Conservation (phyloP, 371 early-diverging fungal genomes). For the Apophysomyces variabilis region DNA sequence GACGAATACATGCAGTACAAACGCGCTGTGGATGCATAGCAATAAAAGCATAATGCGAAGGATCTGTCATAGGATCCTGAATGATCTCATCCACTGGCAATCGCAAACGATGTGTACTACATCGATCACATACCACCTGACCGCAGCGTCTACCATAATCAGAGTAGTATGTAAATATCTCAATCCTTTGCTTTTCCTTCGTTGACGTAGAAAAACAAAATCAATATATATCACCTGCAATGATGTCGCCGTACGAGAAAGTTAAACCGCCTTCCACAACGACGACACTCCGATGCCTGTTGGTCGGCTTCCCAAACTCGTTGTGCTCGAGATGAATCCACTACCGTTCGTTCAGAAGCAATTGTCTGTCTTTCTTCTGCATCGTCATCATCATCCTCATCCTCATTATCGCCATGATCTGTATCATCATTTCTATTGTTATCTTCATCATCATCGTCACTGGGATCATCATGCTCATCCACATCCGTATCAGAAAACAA, state of each 20-base stretch:
- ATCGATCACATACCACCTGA: constrained; percentile 73
- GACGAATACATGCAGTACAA: constrained; percentile 47
- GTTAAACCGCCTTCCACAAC: constrained; percentile 71
- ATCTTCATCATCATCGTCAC: constrained; percentile 5
- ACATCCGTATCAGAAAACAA: background rate
- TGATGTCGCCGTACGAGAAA: constrained; percentile 76
- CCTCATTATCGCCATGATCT: background rate
- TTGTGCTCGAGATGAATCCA: constrained; percentile 15
- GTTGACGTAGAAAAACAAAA: background rate
- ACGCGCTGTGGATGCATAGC: constrained; percentile 55
- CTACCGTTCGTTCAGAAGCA: constrained; percentile 28
- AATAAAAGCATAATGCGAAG: constrained; percentile 41
- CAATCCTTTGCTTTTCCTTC: background rate
- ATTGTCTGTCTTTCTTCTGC: constrained; percentile 18
- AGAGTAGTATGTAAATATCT: constrained; percentile 14
- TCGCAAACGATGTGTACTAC: constrained; percentile 58
- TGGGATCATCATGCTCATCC: background rate
- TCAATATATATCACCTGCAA: constrained; percentile 48
- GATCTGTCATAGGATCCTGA: constrained; percentile 48
- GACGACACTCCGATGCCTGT: constrained; percentile 64
- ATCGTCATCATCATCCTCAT: constrained; percentile 11
- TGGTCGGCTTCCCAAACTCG: constrained; percentile 74
- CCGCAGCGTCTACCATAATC: constrained; percentile 69
- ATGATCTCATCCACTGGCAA: constrained; percentile 52
- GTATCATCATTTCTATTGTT: background rate